phyloP scores from a whole-genome alignment of 1,284 basidiomycete species.

The Neolentinus lepideus region DNA sequence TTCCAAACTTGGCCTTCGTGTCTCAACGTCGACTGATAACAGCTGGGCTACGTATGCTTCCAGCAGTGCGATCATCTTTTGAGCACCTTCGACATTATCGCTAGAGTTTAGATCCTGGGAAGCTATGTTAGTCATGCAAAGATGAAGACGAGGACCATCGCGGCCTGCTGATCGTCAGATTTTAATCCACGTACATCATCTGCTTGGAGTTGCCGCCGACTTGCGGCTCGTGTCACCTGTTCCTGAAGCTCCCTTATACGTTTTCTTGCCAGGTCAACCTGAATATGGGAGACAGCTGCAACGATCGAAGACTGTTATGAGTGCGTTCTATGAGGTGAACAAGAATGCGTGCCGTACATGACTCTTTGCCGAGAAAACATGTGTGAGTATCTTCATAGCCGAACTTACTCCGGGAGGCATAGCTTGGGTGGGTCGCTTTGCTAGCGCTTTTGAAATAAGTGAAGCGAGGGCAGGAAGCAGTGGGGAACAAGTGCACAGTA shows the following conservation, averaged over 20 bases:
- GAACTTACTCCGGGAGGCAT: conserved; percentile 57
- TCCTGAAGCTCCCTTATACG: conserved; percentile 45
- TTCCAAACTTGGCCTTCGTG: conserved; percentile 24
- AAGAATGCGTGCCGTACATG: conserved; percentile 44
- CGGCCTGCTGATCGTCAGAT: not conserved
- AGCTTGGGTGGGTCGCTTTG: conserved; percentile 16
- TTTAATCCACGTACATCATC: not conserved
- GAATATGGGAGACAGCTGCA: conserved; percentile 61
- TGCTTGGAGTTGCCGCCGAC: not conserved
- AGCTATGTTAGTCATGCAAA: not conserved
- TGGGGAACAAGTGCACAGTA: conserved; percentile 62
- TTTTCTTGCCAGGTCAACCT: conserved; percentile 54
- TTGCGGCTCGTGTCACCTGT: not conserved
- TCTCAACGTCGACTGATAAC: conserved; percentile 34
- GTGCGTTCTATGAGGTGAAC: not conserved
- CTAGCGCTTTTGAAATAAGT: conserved; percentile 68
- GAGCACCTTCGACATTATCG: not conserved
- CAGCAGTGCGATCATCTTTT: conserved; percentile 53
- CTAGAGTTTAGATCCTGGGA: not conserved
- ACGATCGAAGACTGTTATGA: not conserved
- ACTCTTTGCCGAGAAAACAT: conserved; percentile 75
- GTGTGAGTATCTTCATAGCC: conserved; percentile 83
- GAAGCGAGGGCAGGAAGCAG: conserved; percentile 77
- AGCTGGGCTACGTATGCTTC: conserved; percentile 57
- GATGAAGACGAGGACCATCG: not conserved